phyloP scores from a whole-genome alignment of 352 stramenopile species.

The Phytophthora tubulina region DNA sequence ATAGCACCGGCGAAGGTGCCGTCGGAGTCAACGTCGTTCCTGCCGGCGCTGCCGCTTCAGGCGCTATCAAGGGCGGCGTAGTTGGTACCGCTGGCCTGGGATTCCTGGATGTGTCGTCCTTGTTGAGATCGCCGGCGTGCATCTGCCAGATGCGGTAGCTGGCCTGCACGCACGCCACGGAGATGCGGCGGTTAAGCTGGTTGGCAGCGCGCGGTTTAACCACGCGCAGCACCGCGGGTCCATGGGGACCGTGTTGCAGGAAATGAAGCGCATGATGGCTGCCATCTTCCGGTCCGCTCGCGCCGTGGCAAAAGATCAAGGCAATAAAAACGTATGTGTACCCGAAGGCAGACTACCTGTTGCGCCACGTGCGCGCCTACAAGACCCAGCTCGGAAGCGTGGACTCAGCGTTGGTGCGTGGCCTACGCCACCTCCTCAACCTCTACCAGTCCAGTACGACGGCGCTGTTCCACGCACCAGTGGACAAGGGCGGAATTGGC shows the following conservation, averaged over 20 bases:
- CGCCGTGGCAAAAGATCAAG: constrained; percentile 21
- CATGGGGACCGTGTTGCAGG: not conserved
- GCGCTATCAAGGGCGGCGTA: no score
- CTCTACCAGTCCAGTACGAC: constrained; percentile 12
- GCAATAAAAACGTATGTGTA: constrained; percentile 33
- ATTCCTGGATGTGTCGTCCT: no score
- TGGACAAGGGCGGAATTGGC: constrained; percentile 12
- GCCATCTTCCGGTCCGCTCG: constrained; percentile 21
- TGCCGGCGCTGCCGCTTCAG: no score
- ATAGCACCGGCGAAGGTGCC: no score
- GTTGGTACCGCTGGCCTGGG: no score
- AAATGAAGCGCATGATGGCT: constrained; percentile 11
- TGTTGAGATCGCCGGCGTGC: no score
- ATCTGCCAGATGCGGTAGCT: no score
- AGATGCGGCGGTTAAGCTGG: no score
- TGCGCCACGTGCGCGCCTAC: constrained; percentile 5
- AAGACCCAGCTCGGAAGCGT: constrained; percentile 13
- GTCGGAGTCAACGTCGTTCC: no score
- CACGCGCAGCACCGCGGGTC: constrained; percentile 3
- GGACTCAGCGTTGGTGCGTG: not conserved
- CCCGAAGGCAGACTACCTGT: constrained; percentile 10
- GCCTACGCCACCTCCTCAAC: constrained; percentile 9
- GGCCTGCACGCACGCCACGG: no score
- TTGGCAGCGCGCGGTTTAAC: no score
- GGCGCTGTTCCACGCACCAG: constrained; percentile 14